These are phyloP conservation scores for Melastoma candidum DNA, from an alignment of 441 rosid genomes.

Conservation along the genomic window DNA sequence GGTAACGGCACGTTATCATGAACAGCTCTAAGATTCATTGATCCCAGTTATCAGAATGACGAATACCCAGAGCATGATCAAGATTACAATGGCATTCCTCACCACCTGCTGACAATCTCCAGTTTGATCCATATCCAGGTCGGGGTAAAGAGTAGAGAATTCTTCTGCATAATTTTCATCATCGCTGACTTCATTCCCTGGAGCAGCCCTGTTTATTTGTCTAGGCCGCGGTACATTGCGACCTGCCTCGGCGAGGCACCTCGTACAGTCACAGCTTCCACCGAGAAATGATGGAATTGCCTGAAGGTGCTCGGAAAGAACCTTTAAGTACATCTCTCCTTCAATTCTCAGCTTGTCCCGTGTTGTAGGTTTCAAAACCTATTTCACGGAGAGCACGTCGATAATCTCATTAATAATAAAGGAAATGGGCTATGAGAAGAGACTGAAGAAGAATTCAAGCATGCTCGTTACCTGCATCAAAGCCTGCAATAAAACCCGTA, in stretches of 20 bases:
- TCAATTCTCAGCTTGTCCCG: slow-evolving; percentile 74
- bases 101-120: slow-evolving; percentile 40
- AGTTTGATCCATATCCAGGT: slow-evolving; percentile 21
- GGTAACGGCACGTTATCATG: neutral
- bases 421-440: slow-evolving; percentile 1
- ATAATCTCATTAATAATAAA: neutral
- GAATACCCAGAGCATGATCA: slow-evolving; percentile 56
- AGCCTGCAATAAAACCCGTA: slow-evolving; percentile 76
- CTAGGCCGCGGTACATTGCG: slow-evolving; percentile 12
- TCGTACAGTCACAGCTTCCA: slow-evolving; percentile 58
- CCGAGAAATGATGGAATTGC: slow-evolving; percentile 75
- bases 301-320: slow-evolving; percentile 54
- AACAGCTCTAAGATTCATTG: slow-evolving; percentile 43
- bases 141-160: slow-evolving; percentile 15
- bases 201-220: slow-evolving; percentile 16
- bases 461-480: slow-evolving; percentile 57
- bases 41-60: slow-evolving; percentile 48
- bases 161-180: slow-evolving; percentile 21
- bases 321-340: slow-evolving; percentile 48
- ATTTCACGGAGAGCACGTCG: slow-evolving; percentile 3
- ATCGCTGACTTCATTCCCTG: slow-evolving; percentile 9
- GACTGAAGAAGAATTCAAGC: neutral
- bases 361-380: slow-evolving; percentile 75
- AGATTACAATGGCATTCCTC: slow-evolving; percentile 46
- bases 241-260: slow-evolving; percentile 33